phyloP scores from a whole-genome alignment of 371 early-diverging fungal genomes.

The Mortierella polycephala region DNA sequence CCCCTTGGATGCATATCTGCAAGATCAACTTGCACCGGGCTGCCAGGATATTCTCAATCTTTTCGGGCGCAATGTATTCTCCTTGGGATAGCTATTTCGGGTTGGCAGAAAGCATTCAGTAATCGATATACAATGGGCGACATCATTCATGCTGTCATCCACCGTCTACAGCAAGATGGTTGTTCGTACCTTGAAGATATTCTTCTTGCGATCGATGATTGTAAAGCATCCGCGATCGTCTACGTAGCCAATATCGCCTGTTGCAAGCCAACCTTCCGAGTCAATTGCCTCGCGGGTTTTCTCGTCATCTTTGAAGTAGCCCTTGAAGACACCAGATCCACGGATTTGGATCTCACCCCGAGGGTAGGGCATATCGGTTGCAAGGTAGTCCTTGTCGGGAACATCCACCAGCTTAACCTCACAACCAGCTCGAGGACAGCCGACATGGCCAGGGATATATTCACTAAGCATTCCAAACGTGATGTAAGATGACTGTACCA shows the following conservation, averaged over 20 bases:
- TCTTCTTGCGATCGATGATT: constrained; percentile 97
- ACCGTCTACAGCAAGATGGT: neutral
- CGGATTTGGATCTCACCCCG: constrained; percentile 92
- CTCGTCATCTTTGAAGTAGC: constrained; percentile 86
- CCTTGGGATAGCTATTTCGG: constrained; percentile 69
- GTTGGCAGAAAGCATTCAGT: neutral
- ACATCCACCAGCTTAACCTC: constrained; percentile 91
- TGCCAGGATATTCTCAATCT: constrained; percentile 62
- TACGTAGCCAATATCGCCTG: constrained; percentile 90
- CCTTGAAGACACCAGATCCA: constrained; percentile 81
- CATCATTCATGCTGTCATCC: neutral
- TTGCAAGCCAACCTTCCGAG: constrained; percentile 91
- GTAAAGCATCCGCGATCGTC: constrained; percentile 77
- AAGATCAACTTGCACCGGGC: constrained; percentile 45
- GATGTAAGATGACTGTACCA: too few species aligned
- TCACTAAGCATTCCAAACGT: constrained; percentile 47
- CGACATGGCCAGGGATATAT: constrained; percentile 76
- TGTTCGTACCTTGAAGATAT: constrained; percentile 88
- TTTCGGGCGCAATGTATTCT: constrained; percentile 99
- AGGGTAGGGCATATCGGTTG: constrained; percentile 78
- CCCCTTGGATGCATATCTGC: constrained; percentile 87
- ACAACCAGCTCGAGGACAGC: constrained; percentile 61
- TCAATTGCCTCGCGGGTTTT: constrained; percentile 84
- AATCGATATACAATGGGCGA: neutral
- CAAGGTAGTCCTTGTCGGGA: constrained; percentile 88